These are phyloP conservation scores for Aspergillus aculeatinus DNA, from an alignment of 2,329 filamentous ascomycete species.

Conservation along the genomic window DNA sequence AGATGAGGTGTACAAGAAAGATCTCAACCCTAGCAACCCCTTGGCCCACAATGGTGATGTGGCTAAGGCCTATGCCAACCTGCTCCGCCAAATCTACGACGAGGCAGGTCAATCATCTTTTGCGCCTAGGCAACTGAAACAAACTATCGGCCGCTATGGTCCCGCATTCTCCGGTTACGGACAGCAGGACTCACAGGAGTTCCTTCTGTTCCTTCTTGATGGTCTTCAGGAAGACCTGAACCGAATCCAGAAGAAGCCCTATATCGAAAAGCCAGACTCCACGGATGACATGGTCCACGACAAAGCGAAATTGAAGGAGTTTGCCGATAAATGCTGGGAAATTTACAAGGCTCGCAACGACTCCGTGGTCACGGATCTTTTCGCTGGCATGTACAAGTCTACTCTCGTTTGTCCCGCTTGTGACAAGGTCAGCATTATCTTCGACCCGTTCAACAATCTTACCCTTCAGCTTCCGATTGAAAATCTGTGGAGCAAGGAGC, in stretches of 20 bases:
- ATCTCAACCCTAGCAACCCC: conserved; percentile 83
- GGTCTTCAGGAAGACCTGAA: conserved; percentile 94
- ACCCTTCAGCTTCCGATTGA: conserved; percentile 88
- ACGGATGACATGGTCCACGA: conserved; percentile 93
- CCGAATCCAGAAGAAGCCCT: conserved; percentile 90
- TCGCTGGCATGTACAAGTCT: conserved; percentile 98
- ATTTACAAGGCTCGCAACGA: conserved; percentile 92
- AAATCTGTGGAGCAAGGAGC: conserved; percentile 71
- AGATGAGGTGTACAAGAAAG: conserved; percentile 68
- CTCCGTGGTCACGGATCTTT: conserved; percentile 91
- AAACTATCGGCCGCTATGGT: conserved; percentile 74
- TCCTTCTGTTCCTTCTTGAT: conserved; percentile 90
- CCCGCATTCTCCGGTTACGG: conserved; percentile 89
- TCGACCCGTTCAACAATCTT: conserved; percentile 94
- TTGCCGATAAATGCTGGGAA: conserved; percentile 85
- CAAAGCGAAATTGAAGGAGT: conserved; percentile 72
- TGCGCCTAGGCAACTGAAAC: conserved; percentile 78
- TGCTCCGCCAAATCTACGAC: conserved; percentile 77
- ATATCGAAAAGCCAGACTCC: conserved; percentile 95
- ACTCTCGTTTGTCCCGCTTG: conserved; percentile 90
- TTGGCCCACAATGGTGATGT: conserved; percentile 83
- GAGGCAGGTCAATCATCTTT: conserved; percentile 66
- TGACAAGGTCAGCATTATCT: conserved; percentile 95
- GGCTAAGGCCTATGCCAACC: conserved; percentile 75
- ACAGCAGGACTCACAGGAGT: conserved; percentile 97